These are phyloP conservation scores for Lachancea thermotolerans DNA, from an alignment of 805 yeast genomes.

Conservation along the genomic window DNA sequence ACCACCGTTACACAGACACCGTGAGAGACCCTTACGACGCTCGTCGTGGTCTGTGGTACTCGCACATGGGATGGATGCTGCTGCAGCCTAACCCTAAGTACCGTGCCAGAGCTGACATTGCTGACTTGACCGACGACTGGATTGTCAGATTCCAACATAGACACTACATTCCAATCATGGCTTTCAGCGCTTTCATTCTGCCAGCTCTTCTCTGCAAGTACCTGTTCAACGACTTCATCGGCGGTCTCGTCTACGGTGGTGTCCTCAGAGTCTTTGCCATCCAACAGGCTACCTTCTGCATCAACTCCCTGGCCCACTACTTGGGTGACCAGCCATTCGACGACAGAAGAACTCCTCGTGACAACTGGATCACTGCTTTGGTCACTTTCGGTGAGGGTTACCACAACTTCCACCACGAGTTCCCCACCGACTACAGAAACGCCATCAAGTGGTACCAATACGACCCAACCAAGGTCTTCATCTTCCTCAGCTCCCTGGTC, in stretches of 20 bases:
- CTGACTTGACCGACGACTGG: conserved; percentile 73
- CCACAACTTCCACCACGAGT: conserved; percentile 87
- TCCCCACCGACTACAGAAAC: conserved; percentile 83
- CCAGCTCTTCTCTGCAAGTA: conserved; percentile 55
- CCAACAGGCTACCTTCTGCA: conserved; percentile 84
- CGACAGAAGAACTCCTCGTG: conserved; percentile 82
- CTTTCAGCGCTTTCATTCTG: conserved; percentile 50
- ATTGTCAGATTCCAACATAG: conserved; percentile 76
- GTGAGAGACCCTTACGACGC: conserved; percentile 82
- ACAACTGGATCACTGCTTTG: conserved; percentile 70
- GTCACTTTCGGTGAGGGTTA: conserved; percentile 87
- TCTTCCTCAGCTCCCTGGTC: conserved; percentile 51
- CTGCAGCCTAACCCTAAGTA: conserved; percentile 72
- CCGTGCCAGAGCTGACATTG: conserved; percentile 75
- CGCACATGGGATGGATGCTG: conserved; percentile 86
- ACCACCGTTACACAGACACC: conserved; percentile 83
- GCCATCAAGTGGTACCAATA: conserved; percentile 84
- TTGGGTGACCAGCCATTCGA: conserved; percentile 82
- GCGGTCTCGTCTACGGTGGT: conserved; percentile 76
- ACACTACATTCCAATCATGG: conserved; percentile 61
- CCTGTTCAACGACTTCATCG: conserved; percentile 53
- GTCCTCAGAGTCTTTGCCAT: conserved; percentile 59
- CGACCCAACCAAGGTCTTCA: conserved; percentile 70
- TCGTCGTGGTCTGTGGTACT: conserved; percentile 74
- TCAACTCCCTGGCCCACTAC: conserved; percentile 82